Percentiles rank a stretch among this genome's conserved stretches.
Evolutionary conservation across 2,329 filamentous ascomycete genomes (phyloP).

Genomic region (Xylaria sp.): DNA sequence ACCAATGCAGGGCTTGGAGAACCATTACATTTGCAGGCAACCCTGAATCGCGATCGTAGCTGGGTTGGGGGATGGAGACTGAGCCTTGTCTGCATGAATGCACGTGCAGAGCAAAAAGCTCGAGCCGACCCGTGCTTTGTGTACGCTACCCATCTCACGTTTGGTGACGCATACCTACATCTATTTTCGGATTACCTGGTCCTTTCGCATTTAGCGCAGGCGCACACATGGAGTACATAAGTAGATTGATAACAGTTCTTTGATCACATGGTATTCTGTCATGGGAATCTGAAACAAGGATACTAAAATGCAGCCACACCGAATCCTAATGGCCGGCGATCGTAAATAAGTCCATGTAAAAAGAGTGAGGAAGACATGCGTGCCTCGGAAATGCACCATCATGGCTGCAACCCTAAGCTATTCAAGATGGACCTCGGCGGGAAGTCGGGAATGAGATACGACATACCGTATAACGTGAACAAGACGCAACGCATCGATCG

Average conservation of each 20-base stretch:
- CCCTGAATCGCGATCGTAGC: conserved; percentile 18
- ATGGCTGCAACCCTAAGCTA: not conserved
- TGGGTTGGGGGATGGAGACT: conserved; percentile 29
- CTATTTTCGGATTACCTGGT: conserved; percentile 16
- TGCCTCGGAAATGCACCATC: not conserved
- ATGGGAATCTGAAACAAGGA: conserved; percentile 8
- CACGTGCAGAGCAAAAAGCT: conserved; percentile 29
- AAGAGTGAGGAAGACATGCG: not conserved
- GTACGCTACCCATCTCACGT: not conserved
- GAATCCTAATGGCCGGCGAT: not conserved
- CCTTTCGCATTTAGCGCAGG: not conserved
- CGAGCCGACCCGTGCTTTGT: conserved; percentile 30
- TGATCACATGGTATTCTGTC: not conserved
- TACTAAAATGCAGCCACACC: not conserved
- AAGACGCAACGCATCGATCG: not conserved
- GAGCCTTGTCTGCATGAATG: conserved; percentile 29
- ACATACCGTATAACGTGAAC: not conserved
- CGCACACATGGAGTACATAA: too few relatives aligned
- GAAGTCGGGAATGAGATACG: conserved; percentile 4
- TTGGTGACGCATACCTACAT: not conserved
- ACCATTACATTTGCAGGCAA: conserved; percentile 18
- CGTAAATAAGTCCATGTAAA: not conserved
- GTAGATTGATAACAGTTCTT: not conserved
- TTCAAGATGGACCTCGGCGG: not conserved
- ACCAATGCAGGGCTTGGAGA: conserved; percentile 5